A percentile compares a stretch with the other conserved stretches of the same genome.
Conservation (phyloP, 2,329 filamentous ascomycete genomes). For the Ceratocystis diversiconidia region DNA sequence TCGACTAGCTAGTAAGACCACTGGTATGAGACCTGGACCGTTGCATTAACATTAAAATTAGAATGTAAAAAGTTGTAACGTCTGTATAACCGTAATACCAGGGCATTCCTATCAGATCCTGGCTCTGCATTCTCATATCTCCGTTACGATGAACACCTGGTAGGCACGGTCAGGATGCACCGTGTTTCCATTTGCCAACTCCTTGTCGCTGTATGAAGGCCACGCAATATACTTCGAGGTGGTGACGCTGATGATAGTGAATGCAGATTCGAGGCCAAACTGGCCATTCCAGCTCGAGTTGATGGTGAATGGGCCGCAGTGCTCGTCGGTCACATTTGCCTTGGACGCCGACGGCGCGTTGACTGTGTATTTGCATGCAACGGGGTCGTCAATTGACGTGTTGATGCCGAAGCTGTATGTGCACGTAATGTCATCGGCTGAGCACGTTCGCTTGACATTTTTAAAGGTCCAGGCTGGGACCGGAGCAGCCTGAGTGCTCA, state of each 20-base stretch:
- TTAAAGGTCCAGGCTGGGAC: slow-evolving; percentile 31
- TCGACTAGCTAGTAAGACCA: too few relatives aligned
- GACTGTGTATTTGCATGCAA: slow-evolving; percentile 29
- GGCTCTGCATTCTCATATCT: background rate
- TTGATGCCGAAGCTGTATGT: slow-evolving; percentile 33
- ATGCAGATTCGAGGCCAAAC: slow-evolving; percentile 38
- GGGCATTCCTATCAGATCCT: background rate
- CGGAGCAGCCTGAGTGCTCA: slow-evolving; percentile 20
- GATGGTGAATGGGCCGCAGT: slow-evolving; percentile 38
- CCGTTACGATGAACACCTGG: background rate
- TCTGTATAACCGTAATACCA: background rate
- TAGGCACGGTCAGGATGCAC: slow-evolving; percentile 11
- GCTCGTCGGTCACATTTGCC: slow-evolving; percentile 23
- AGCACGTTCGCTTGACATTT: slow-evolving; percentile 29
- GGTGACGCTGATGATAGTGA: slow-evolving; percentile 39
- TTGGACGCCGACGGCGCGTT: slow-evolving; percentile 26
- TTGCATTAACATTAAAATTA: background rate
- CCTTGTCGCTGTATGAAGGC: slow-evolving; percentile 39
- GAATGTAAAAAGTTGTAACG: background rate
- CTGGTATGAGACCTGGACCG: background rate
- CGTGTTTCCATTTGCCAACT: slow-evolving; percentile 26
- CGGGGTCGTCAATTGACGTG: slow-evolving; percentile 25
- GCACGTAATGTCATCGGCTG: slow-evolving; percentile 28
- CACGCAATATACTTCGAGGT: slow-evolving; percentile 35
- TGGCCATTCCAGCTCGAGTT: slow-evolving; percentile 42